These are phyloP conservation scores for Narthecium ossifragum DNA, from an alignment of 106 monocot genomes.

Conservation along the genomic window DNA sequence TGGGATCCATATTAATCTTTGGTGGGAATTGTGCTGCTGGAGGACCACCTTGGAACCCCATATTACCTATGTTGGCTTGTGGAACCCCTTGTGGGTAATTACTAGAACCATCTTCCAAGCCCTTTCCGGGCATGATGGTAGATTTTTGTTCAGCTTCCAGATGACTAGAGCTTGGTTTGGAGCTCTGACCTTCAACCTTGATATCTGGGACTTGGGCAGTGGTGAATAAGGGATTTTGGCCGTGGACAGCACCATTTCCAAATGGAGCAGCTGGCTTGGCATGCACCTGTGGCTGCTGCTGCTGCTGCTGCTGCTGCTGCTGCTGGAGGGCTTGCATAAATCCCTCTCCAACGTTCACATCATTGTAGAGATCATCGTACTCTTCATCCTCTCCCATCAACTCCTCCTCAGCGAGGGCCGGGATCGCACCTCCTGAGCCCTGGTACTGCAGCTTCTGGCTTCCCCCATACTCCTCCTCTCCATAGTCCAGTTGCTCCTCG, in stretches of 20 bases:
- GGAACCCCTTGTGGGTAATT: not conserved
- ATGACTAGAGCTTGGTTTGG: too few relatives aligned
- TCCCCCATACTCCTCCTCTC: slow-evolving; percentile 24
- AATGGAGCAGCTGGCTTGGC: not conserved
- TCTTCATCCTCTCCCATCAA: slow-evolving; percentile 23
- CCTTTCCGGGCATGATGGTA: too few relatives aligned
- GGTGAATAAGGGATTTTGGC: too few relatives aligned
- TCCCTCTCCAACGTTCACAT: slow-evolving; percentile 19
- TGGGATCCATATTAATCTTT: slow-evolving; percentile 3
- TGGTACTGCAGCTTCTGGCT: slow-evolving; percentile 10
- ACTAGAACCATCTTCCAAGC: too few relatives aligned
- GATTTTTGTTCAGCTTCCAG: not conserved
- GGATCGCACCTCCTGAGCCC: slow-evolving; percentile 10
- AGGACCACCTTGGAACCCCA: not conserved
- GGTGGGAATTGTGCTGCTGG: not conserved
- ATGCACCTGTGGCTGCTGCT: not conserved
- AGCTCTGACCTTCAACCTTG: too few relatives aligned
- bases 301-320: slow-evolving; percentile 3
- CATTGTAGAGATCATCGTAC: slow-evolving; percentile 25
- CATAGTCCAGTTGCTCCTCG: slow-evolving; percentile 31
- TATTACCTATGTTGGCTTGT: not conserved
- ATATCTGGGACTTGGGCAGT: too few relatives aligned
- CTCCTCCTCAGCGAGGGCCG: slow-evolving; percentile 17
- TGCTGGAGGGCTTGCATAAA: slow-evolving; percentile 21
- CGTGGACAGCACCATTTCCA: too few relatives aligned